phyloP scores from a whole-genome alignment of 1,139 yeast genomes.

The Debaryomyces psychrophilus region DNA sequence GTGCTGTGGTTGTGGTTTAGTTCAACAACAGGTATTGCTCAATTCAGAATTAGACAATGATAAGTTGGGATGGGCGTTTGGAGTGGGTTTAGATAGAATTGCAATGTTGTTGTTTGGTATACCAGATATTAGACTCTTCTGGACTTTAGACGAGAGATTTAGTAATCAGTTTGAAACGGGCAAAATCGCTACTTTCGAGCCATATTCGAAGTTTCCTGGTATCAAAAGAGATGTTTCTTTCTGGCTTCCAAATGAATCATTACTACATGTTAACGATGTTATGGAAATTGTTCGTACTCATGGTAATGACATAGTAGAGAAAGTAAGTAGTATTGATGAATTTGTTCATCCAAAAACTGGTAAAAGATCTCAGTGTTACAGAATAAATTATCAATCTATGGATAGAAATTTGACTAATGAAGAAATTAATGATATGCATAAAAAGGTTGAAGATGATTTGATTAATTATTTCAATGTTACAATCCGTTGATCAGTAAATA shows the following conservation, averaged over 20 bases:
- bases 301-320: slow-evolving; percentile 90
- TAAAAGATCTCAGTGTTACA: slow-evolving; percentile 77
- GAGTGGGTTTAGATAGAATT: slow-evolving; percentile 90
- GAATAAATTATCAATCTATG: slow-evolving; percentile 94
- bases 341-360: slow-evolving; percentile 85
- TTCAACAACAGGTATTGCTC: slow-evolving; percentile 72
- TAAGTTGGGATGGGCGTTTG: slow-evolving; percentile 94
- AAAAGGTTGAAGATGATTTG: slow-evolving; percentile 59
- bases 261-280: slow-evolving; percentile 81
- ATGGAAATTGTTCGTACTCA: slow-evolving; percentile 88
- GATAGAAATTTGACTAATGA: slow-evolving; percentile 84
- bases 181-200: slow-evolving; percentile 71
- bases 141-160: slow-evolving; percentile 87
- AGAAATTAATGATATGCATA: slow-evolving; percentile 75
- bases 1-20: slow-evolving; percentile 95
- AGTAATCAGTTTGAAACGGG: slow-evolving; percentile 68
- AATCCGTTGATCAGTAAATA: slow-evolving; percentile 47
- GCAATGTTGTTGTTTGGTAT: slow-evolving; percentile 95
- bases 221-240: slow-evolving; percentile 86
- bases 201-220: slow-evolving; percentile 91
- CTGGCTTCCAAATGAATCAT: slow-evolving; percentile 64
- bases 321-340: slow-evolving; percentile 77
- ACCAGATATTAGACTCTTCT: slow-evolving; percentile 91
- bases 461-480: slow-evolving; percentile 57
- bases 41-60: slow-evolving; percentile 70